phyloP scores from a whole-genome alignment of 2,329 filamentous ascomycete genomes.

The Microcyclosporella mali region DNA sequence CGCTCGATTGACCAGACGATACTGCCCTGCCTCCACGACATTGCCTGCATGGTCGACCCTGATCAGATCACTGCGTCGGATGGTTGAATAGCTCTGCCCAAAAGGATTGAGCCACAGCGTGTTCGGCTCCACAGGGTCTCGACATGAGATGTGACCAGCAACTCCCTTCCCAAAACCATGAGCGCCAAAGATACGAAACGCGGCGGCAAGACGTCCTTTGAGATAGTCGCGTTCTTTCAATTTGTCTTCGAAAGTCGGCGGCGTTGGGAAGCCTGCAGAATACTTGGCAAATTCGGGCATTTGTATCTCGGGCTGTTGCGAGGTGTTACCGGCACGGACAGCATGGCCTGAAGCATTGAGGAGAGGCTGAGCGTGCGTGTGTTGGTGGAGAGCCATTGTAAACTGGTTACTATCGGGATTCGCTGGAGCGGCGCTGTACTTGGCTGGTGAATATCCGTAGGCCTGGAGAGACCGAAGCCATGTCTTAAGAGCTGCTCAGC shows the following conservation, averaged over 20 bases:
- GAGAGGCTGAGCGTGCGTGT: too few relatives aligned
- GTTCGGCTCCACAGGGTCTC: conserved; percentile 32
- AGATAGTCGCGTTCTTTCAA: conserved; percentile 30
- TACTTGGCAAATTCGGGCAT: background rate
- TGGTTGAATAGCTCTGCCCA: conserved; percentile 33
- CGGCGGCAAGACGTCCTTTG: conserved; percentile 33
- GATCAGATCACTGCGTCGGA: conserved; percentile 39
- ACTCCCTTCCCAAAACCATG: conserved; percentile 30
- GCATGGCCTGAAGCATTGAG: too few relatives aligned
- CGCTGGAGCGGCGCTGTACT: too few relatives aligned
- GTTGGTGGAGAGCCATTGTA: too few relatives aligned
- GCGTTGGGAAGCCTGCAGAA: conserved; percentile 9
- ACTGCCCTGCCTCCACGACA: conserved; percentile 33
- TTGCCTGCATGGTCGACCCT: conserved; percentile 37
- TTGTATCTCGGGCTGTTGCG: conserved; percentile 4
- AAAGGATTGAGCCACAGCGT: conserved; percentile 37
- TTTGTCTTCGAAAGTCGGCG: conserved; percentile 16
- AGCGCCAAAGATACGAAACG: conserved; percentile 33
- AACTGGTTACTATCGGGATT: too few relatives aligned
- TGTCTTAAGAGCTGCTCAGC: too few relatives aligned
- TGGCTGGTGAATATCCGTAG: too few relatives aligned
- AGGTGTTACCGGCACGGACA: conserved; percentile 7
- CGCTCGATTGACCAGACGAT: conserved; percentile 35
- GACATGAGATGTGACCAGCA: conserved; percentile 35
- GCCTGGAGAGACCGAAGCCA: too few relatives aligned